Conservation (phyloP, 305 asterid species). For the Euphrasia arctica region DNA sequence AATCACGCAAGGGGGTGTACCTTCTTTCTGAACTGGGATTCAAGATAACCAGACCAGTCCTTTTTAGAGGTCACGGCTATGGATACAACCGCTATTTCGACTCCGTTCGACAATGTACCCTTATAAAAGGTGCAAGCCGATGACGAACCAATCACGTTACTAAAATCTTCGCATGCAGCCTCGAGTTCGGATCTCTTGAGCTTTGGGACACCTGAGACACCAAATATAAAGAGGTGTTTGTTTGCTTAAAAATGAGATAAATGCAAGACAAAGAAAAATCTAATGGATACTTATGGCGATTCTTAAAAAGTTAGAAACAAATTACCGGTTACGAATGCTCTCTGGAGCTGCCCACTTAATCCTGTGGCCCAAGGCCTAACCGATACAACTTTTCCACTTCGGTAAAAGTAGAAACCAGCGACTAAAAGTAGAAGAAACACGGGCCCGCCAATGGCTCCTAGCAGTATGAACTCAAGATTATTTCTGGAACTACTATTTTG, state of each 20-base stretch:
- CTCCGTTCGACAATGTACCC: constrained; percentile 90
- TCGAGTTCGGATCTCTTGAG: constrained; percentile 77
- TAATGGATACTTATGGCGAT: too few species aligned
- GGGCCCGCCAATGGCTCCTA: constrained; percentile 55
- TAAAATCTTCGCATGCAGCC: constrained; percentile 95
- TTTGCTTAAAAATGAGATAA: too few species aligned
- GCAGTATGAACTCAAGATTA: constrained; percentile 29
- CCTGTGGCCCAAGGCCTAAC: constrained; percentile 97
- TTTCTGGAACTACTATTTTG: constrained; percentile 7
- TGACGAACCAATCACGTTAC: constrained; percentile 81
- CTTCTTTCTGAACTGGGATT: constrained; percentile 78
- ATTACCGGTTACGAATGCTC: constrained; percentile 82
- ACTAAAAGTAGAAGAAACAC: constrained; percentile 39
- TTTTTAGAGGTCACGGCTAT: constrained; percentile 46
- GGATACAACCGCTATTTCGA: constrained; percentile 83
- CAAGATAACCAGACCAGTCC: constrained; percentile 73
- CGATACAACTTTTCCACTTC: constrained; percentile 55
- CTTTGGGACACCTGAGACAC: constrained; percentile 77
- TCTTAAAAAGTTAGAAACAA: not conserved
- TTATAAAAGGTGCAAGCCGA: constrained; percentile 65
- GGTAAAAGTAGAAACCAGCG: constrained; percentile 33
- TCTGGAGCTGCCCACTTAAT: constrained; percentile 92
- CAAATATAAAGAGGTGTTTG: not conserved
- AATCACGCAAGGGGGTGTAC: constrained; percentile 35
- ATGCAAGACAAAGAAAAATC: too few species aligned